A percentile compares a stretch with the other conserved stretches of the same genome.
phyloP scores from a whole-genome alignment of 768 basidiomycete genomes.

The Hericium coralloides region DNA sequence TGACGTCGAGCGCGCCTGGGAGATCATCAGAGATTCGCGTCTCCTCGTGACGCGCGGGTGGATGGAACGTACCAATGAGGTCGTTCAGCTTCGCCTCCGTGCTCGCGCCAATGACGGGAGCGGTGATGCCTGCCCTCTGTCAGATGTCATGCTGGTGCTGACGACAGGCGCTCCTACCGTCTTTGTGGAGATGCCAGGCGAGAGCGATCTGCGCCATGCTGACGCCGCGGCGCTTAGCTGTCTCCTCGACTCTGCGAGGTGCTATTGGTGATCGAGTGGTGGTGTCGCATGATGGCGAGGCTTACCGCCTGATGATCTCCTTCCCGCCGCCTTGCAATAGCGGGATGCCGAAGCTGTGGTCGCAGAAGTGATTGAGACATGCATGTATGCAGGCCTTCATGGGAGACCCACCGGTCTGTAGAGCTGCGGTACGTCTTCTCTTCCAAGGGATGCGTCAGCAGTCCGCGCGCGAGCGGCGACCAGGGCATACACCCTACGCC shows the following conservation, averaged over 20 bases:
- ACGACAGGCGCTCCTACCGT: not conserved
- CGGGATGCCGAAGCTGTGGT: not conserved
- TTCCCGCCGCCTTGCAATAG: not conserved
- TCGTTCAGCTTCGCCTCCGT: constrained; percentile 25
- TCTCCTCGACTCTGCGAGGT: not conserved
- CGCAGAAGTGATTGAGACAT: too few relatives aligned
- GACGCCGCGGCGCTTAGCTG: not conserved
- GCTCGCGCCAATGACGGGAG: not conserved
- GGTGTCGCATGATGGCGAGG: too few relatives aligned
- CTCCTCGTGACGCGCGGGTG: not conserved
- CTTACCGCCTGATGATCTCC: not conserved
- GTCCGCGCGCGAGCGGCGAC: constrained; percentile 28
- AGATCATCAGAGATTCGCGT: not conserved
- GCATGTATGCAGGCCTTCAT: too few relatives aligned
- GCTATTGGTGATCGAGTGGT: too few relatives aligned
- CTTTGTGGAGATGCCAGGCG: not conserved
- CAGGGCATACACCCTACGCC: constrained; percentile 28
- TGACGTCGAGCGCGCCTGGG: not conserved
- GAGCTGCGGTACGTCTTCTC: constrained; percentile 16
- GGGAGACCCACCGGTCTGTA: constrained; percentile 15
- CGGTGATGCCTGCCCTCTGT: not conserved
- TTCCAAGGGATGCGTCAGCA: constrained; percentile 20
- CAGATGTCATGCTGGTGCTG: not conserved
- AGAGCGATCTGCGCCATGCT: not conserved
- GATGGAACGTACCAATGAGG: constrained; percentile 17